A percentile compares a stretch with the other conserved stretches of the same genome.
Conservation (phyloP, 1,284 basidiomycete species). For the Peniophora sp. region DNA sequence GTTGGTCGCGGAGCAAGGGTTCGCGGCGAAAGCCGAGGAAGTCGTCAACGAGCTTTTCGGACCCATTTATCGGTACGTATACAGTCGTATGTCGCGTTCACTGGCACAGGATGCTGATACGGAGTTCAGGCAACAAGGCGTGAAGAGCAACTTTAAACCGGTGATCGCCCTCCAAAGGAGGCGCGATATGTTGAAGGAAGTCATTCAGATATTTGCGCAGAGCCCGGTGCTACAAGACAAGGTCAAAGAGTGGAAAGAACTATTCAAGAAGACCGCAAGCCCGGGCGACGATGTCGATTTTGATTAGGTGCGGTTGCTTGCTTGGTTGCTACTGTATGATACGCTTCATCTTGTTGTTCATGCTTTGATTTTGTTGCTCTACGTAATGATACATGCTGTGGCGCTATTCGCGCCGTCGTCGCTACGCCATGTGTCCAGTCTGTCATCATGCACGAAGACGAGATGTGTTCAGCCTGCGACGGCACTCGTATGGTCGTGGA, state of each 20-base stretch:
- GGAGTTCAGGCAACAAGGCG: conserved; percentile 49
- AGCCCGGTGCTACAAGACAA: conserved; percentile 68
- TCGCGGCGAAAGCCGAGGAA: conserved; percentile 80
- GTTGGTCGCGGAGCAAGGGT: conserved; percentile 80
- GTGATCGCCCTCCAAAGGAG: conserved; percentile 64
- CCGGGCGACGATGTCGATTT: conserved; percentile 6
- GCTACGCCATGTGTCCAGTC: too few species aligned
- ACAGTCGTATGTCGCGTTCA: neutral
- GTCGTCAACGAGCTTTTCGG: conserved; percentile 82
- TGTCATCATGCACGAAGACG: too few species aligned
- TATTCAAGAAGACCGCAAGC: conserved; percentile 49
- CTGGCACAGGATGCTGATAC: neutral
- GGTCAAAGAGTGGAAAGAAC: conserved; percentile 73
- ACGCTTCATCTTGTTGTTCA: neutral
- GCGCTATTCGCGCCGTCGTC: too few species aligned
- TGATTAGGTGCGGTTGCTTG: neutral
- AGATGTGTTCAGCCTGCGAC: too few species aligned
- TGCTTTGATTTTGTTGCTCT: neutral
- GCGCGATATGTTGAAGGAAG: conserved; percentile 73
- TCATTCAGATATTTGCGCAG: conserved; percentile 65
- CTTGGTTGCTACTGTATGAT: neutral
- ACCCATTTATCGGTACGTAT: conserved; percentile 72
- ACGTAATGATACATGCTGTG: too few species aligned
- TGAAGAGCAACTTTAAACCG: conserved; percentile 61
- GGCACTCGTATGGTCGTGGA: too few species aligned